phyloP scores from a whole-genome alignment of 1,284 basidiomycete species.

The Malassezia obtusa region DNA sequence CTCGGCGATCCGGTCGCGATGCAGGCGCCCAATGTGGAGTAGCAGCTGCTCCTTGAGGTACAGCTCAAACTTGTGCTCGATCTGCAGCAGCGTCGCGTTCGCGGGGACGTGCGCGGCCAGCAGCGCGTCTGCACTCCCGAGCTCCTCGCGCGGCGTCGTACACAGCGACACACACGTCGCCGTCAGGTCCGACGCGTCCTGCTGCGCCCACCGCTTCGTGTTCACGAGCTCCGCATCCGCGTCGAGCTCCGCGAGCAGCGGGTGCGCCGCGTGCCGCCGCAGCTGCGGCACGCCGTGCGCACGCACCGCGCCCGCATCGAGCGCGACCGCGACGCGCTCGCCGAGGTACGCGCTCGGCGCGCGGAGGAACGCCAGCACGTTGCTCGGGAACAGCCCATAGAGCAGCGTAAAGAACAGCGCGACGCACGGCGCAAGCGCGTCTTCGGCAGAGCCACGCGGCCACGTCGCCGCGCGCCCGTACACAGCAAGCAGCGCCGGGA shows the following conservation, averaged over 20 bases:
- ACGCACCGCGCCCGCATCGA: constrained; percentile 50
- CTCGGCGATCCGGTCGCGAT: constrained; percentile 41
- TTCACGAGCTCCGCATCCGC: constrained; percentile 58
- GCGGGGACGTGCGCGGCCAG: not conserved
- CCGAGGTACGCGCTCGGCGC: constrained; percentile 59
- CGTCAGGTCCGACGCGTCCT: constrained; percentile 60
- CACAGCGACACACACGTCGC: constrained; percentile 57
- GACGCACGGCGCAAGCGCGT: constrained; percentile 29
- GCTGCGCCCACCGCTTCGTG: constrained; percentile 60
- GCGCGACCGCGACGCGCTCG: constrained; percentile 51
- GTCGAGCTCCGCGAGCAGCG: constrained; percentile 61
- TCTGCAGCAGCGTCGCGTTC: constrained; percentile 22
- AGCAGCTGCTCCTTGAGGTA: constrained; percentile 48
- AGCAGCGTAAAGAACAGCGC: constrained; percentile 59
- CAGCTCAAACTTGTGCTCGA: constrained; percentile 45
- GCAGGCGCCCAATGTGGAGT: constrained; percentile 44
- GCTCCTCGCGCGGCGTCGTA: not conserved
- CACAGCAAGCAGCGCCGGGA: constrained; percentile 35
- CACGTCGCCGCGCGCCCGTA: constrained; percentile 40
- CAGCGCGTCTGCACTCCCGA: not conserved
- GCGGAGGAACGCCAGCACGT: constrained; percentile 65
- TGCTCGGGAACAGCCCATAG: constrained; percentile 79
- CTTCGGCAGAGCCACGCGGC: constrained; percentile 29
- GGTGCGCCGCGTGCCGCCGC: constrained; percentile 64
- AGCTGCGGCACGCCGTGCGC: constrained; percentile 55